Evolutionary conservation across 2,329 filamentous ascomycete genomes (phyloP).

Genomic region (Plenodomus lindquistii): DNA sequence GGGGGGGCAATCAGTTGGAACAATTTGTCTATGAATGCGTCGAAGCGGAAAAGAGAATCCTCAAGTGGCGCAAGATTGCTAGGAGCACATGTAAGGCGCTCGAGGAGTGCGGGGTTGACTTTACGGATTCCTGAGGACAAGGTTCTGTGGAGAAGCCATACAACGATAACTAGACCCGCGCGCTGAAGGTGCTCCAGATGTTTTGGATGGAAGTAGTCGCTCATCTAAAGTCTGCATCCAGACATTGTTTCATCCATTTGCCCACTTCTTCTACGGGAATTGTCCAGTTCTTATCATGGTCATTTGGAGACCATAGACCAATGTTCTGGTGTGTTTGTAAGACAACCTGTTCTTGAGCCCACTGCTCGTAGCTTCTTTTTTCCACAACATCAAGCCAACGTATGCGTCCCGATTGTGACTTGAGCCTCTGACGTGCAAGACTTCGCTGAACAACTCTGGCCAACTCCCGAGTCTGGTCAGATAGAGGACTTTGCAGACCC

Average conservation of each 20-base stretch:
- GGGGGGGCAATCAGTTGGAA: background rate
- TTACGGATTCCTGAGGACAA: too few relatives aligned
- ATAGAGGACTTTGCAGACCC: conserved; percentile 44
- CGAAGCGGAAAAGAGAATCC: background rate
- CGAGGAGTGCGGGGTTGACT: too few relatives aligned
- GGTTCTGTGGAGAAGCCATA: too few relatives aligned
- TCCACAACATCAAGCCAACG: conserved; percentile 30
- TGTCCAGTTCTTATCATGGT: conserved; percentile 8
- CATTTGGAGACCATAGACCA: conserved; percentile 31
- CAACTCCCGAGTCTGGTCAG: conserved; percentile 49
- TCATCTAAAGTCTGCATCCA: background rate
- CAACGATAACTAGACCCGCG: too few relatives aligned
- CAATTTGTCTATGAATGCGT: background rate
- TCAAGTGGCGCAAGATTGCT: background rate
- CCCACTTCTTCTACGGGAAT: conserved; percentile 23
- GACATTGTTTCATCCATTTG: conserved; percentile 31
- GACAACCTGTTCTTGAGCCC: conserved; percentile 24
- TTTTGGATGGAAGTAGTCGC: background rate
- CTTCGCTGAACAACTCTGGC: conserved; percentile 45
- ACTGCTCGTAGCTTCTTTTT: conserved; percentile 33
- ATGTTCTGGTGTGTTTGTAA: conserved; percentile 17
- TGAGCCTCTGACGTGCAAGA: conserved; percentile 40
- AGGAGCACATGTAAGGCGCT: background rate
- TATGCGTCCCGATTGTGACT: conserved; percentile 24
- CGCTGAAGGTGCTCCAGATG: too few relatives aligned